Percentiles rank a stretch among this genome's conserved stretches.
These are phyloP conservation scores for Astrephomene gubernaculifera DNA, from an alignment of 139 green algal genomes.

Conservation along the genomic window DNA sequence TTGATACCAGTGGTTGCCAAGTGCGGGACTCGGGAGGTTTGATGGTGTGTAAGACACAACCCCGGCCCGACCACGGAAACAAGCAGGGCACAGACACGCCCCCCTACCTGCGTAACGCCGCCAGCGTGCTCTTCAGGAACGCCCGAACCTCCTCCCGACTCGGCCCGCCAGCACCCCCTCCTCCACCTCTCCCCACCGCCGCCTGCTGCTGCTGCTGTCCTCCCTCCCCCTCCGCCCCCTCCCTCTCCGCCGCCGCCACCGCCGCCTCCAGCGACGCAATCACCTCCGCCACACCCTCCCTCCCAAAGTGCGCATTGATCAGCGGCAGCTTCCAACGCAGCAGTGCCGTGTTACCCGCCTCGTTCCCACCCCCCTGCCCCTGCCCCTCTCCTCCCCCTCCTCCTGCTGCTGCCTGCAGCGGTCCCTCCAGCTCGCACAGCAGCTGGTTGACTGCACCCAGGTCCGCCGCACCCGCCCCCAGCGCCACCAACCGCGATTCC, in stretches of 20 bases:
- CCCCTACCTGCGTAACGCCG: constrained; percentile 46
- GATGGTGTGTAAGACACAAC: no score
- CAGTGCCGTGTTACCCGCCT: background rate
- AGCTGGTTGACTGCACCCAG: background rate
- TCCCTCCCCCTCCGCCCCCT: background rate
- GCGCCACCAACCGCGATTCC: constrained; percentile 50
- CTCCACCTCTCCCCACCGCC: background rate
- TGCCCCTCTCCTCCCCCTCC: background rate
- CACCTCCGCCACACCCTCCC: constrained; percentile 26
- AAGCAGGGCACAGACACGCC: no score
- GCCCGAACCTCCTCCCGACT: background rate
- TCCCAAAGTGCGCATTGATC: constrained; percentile 51
- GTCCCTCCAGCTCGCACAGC: constrained; percentile 37
- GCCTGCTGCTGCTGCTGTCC: background rate
- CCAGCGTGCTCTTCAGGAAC: constrained; percentile 37
- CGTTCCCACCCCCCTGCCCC: background rate
- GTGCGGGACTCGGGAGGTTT: no score
- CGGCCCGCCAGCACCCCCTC: background rate
- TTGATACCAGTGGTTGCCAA: no score
- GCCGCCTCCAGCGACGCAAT: constrained; percentile 42
- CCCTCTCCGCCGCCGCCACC: background rate
- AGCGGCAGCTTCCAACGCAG: constrained; percentile 45
- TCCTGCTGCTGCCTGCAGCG: background rate
- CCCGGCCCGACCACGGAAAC: no score
- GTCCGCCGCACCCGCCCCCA: constrained; percentile 41